Conservation (phyloP, 1,284 basidiomycete genomes). For the Puccinia sorghi region DNA sequence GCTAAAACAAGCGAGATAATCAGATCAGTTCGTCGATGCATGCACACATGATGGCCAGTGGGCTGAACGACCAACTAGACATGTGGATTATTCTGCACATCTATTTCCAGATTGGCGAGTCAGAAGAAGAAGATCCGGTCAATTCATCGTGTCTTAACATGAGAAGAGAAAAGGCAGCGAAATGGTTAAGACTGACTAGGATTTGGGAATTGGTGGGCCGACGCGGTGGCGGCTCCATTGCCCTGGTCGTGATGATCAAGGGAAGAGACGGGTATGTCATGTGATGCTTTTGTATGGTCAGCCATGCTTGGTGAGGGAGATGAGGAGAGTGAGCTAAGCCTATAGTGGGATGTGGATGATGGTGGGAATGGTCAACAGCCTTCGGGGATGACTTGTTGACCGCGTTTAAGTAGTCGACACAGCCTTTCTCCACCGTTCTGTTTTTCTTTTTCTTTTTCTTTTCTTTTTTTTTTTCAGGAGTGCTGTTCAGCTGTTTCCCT, state of each 20-base stretch:
- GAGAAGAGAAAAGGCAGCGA: background rate
- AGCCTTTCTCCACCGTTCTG: background rate
- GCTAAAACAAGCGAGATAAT: conserved; percentile 1
- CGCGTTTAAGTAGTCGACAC: background rate
- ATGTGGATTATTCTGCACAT: conserved; percentile 45
- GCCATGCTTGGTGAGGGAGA: background rate
- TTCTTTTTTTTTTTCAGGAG: conserved; percentile 22
- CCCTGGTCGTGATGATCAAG: background rate
- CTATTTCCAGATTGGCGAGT: conserved; percentile 22
- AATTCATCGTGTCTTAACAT: background rate
- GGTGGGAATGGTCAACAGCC: conserved; percentile 6
- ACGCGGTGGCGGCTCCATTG: background rate
- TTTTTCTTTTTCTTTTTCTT: background rate
- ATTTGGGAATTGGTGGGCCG: conserved; percentile 14
- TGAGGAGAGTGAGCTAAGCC: background rate
- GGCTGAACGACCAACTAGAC: conserved; percentile 37
- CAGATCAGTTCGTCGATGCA: background rate
- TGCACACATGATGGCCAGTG: background rate
- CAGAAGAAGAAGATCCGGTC: background rate
- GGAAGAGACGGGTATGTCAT: conserved; percentile 36
- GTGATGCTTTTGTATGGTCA: background rate
- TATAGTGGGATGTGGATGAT: too few relatives aligned
- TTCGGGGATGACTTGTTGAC: background rate
- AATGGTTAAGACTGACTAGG: conserved; percentile 40
- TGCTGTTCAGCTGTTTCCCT: conserved; percentile 7